A percentile compares a stretch with the other conserved stretches of the same genome.
Conservation (phyloP, 2,329 filamentous ascomycete genomes). For the Sporothrix globosa region DNA sequence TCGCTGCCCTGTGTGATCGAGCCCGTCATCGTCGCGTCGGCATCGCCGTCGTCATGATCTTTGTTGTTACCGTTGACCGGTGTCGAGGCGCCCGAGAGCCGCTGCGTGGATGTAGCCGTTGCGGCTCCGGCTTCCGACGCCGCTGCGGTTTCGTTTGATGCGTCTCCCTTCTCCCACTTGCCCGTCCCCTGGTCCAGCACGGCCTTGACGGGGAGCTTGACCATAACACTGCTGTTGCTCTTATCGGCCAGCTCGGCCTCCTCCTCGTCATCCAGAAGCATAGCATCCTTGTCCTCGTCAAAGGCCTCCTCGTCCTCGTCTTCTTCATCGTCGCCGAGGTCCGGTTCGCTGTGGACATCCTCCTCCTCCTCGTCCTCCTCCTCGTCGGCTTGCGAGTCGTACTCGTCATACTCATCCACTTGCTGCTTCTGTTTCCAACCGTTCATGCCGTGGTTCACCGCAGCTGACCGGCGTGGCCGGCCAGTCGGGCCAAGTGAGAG, state of each 20-base stretch:
- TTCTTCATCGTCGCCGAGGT: slow-evolving; percentile 74
- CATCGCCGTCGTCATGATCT: slow-evolving; percentile 19
- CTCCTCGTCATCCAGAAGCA: slow-evolving; percentile 58
- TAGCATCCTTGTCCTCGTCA: slow-evolving; percentile 58
- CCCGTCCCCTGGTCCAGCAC: slow-evolving; percentile 45
- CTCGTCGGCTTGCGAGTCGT: slow-evolving; percentile 54
- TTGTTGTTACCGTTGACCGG: slow-evolving; percentile 26
- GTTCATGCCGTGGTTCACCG: slow-evolving; percentile 54
- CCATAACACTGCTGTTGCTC: slow-evolving; percentile 63
- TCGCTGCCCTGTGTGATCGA: slow-evolving; percentile 31
- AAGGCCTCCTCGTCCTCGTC: slow-evolving; percentile 61
- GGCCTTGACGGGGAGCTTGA: slow-evolving; percentile 67
- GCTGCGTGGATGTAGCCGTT: slow-evolving; percentile 11
- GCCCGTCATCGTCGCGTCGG: slow-evolving; percentile 31
- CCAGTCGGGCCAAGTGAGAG: slow-evolving; percentile 51
- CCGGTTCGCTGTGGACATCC: slow-evolving; percentile 63
- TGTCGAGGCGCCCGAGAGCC: slow-evolving; percentile 30
- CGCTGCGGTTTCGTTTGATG: not conserved
- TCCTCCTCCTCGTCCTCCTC: slow-evolving; percentile 61
- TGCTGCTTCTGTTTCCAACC: slow-evolving; percentile 51
- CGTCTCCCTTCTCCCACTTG: slow-evolving; percentile 40
- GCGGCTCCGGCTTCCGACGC: not conserved
- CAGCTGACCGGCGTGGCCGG: slow-evolving; percentile 56
- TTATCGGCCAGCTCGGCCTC: slow-evolving; percentile 37
- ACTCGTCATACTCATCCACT: slow-evolving; percentile 48